Evolutionary conservation across 192 early-diverging fungal species (phyloP), one percentile per base, ranked within the genome.

Genomic region (Coemansia guatemalensis): DNA sequence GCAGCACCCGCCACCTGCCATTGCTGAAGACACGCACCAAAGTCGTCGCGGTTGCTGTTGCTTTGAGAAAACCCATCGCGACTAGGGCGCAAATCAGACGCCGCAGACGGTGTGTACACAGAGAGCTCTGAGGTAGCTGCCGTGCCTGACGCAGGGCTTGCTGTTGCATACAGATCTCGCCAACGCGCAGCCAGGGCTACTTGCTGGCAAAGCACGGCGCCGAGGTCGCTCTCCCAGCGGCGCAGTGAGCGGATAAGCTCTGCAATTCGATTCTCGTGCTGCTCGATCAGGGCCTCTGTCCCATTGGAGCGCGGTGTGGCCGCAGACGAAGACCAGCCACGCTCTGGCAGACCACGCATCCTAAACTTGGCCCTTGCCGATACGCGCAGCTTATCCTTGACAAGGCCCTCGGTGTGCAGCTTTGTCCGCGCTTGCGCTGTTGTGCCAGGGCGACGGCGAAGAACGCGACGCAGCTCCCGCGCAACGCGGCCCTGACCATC

Each of bases 391-490:
- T 55, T 58, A 20, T 69, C 63, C 47, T 62, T 69, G 30, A 33
- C 57, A 25, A 51, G n/a, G 56, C 53, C 53, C 21, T 74, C 77
- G 8, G 56, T 48, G 23, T 60, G 68, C 27, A 67, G 58, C 53
- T 68, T 70, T n/a, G 71, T 44, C 44, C 63, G 56, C 48, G 47
- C 11, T 23, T 68, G 77, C 11, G 50, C 56, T 6, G 65, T 32
- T 24, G 64, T 74, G 21, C 71, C 77, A 3, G 67, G 67, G n/a
- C 55, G 58, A 39, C 77, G 77, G 25, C 77, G 71, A 35, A 79
- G 58, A 7, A 79, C 77, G 6, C 71, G 71, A 8, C 77, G 71
- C 35, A 79, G 48, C 65, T 79, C 77, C 20, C 77, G 77, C 25
- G 71, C 49, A 21, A 79, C 63, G 41, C 77, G 71, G 56, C 71